Conservation (phyloP, 2,329 filamentous ascomycete genomes). For the Penicillium sp. region DNA sequence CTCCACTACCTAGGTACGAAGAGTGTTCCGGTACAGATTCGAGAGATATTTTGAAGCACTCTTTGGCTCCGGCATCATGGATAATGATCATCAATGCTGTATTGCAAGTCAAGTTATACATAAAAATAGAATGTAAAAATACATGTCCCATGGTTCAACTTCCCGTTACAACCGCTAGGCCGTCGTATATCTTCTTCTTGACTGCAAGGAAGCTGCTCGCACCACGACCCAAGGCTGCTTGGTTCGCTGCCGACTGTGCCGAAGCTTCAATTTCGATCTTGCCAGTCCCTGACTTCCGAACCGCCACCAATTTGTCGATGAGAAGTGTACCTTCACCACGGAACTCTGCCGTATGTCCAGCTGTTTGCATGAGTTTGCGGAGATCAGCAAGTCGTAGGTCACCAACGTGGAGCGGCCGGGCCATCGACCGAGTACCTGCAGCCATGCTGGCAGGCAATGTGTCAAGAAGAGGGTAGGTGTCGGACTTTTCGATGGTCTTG, state of each 20-base stretch:
- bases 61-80: neutral
- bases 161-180: conserved; percentile 83
- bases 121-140: conserved; percentile 9
- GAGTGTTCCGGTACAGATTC: too few relatives aligned
- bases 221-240: conserved; percentile 46
- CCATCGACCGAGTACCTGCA: conserved; percentile 70
- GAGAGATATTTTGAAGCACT: too few relatives aligned
- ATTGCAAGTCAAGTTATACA: conserved; percentile 1
- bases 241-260: conserved; percentile 51
- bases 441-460: conserved; percentile 60
- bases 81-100: conserved; percentile 1
- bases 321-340: conserved; percentile 87
- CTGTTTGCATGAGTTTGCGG: conserved; percentile 73
- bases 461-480: conserved; percentile 54
- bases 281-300: conserved; percentile 83
- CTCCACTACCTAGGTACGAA: too few relatives aligned
- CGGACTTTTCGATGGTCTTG: conserved; percentile 28
- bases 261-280: conserved; percentile 83
- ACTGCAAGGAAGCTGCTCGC: conserved; percentile 80
- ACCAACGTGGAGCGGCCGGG: conserved; percentile 89
- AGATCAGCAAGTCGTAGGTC: conserved; percentile 87
- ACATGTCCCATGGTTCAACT: conserved; percentile 45
- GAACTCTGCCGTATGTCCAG: conserved; percentile 87
- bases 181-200: conserved; percentile 87
- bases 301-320: conserved; percentile 82